A percentile compares a stretch with the other conserved stretches of the same genome.
phyloP scores from a whole-genome alignment of 257 asterid genomes.

The Petrea volubilis region DNA sequence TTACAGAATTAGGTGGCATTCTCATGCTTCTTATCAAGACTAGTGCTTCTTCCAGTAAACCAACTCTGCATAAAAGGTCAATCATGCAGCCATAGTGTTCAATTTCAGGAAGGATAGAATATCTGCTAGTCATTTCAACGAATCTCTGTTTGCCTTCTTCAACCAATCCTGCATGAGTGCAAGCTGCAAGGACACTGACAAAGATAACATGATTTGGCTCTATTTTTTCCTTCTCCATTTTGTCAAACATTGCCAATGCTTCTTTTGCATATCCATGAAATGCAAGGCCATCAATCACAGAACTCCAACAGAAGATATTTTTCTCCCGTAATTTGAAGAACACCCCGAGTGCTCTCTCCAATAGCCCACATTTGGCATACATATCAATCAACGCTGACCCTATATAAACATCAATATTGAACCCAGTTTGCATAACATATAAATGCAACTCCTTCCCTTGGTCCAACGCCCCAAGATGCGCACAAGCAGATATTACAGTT shows the following conservation, averaged over 20 bases:
- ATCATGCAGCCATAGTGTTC: conserved; percentile 90
- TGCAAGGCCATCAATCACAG: conserved; percentile 76
- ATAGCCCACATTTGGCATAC: conserved; percentile 80
- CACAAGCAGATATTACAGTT: conserved; percentile 78
- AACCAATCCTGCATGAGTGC: conserved; percentile 78
- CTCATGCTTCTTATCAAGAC: conserved; percentile 62
- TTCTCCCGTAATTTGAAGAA: conserved; percentile 66
- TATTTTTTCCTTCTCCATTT: conserved; percentile 57
- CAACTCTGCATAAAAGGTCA: conserved; percentile 71
- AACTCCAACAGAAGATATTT: conserved; percentile 80
- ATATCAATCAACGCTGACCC: conserved; percentile 83
- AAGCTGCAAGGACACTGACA: conserved; percentile 71
- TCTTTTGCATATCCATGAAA: conserved; percentile 63
- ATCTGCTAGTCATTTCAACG: conserved; percentile 48
- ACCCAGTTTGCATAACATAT: conserved; percentile 38
- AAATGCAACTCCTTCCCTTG: conserved; percentile 70
- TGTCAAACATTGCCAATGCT: conserved; percentile 54
- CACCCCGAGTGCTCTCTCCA: conserved; percentile 65
- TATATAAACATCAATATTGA: conserved; percentile 53
- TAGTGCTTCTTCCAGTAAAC: conserved; percentile 80
- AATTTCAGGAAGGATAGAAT: conserved; percentile 53
- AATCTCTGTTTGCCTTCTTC: conserved; percentile 64
- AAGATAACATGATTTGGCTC: conserved; percentile 70
- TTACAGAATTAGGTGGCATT: conserved; percentile 66
- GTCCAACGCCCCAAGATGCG: conserved; percentile 78